Base-by-base conservation (phyloP, 257 asterid species). In the Nyctanthes arbortristis region DNA sequence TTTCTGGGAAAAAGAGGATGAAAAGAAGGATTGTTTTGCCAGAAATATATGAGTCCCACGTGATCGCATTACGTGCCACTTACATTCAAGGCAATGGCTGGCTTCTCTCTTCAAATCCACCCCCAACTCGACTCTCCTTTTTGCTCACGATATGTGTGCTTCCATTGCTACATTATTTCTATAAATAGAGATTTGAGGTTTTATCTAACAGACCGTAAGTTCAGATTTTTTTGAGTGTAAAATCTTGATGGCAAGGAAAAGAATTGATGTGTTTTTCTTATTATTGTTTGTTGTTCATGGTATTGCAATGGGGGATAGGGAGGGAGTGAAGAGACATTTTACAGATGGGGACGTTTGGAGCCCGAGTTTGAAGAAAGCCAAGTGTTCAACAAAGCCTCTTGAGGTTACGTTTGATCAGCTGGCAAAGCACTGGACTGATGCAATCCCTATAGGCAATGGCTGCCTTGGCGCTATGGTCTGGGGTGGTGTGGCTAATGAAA, bases 381-480 rank as follows among this genome's bases (percentile, higher is more conserved):
- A 55, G 32, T 20, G 66, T 25, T 55, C 66, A 64, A 80, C n/a
- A n/a, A n/a, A 69, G 75, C 74, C 78, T 66, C 91, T 88, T 28
- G 88, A 86, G 83, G 72, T 90, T 22, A 74, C 85, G 71, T 90
- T 86, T 40, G 66, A 77, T 67, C 82, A 61, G 22, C 74, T 90
- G 13, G 96, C 93, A 7, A 65, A 75, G 57, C 81, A 84, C 60
- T 90, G 97, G 97, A 90, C 97, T 33, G 93, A 90, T 77, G 93
- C 97, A 84, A 87, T 88, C 34, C 96, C 97, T 24, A 76, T 88
- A 60, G 97, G 97, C 12, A 90, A 88, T 76, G 91, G 97, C 22
- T 87, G 93, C 45, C 90, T 90, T 56, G 97, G 97, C n/a, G 93
- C 92, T 52, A 90, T 90, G 96, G 63, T 90, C 36, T 88, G 97